A percentile compares a stretch with the other conserved stretches of the same genome.
phyloP scores from a whole-genome alignment of 2,329 filamentous ascomycete genomes.

The Colletotrichum spinosum region DNA sequence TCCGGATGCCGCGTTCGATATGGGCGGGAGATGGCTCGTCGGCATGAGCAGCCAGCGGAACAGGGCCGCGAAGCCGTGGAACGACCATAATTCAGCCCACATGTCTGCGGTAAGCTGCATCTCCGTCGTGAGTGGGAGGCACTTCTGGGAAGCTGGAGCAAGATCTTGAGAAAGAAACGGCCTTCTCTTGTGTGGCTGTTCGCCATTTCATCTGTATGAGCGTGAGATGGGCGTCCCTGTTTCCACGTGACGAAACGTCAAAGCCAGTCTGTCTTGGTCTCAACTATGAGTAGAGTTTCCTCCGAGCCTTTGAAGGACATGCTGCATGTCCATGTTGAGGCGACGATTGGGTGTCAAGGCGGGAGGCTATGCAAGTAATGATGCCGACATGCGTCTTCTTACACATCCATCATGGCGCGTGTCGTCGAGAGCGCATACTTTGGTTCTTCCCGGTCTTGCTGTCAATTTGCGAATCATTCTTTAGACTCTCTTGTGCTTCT shows the following conservation, averaged over 20 bases:
- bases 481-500: background rate
- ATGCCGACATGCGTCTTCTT: too few species aligned
- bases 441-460: background rate
- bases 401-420: background rate
- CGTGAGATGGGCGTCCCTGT: slow-evolving; percentile 2
- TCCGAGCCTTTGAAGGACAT: slow-evolving; percentile 6
- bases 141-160: background rate
- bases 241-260: slow-evolving; percentile 27
- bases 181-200: background rate
- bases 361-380: too few species aligned
- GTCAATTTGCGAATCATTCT: background rate
- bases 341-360: slow-evolving; percentile 19
- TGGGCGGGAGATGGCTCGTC: slow-evolving; percentile 24
- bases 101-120: slow-evolving; percentile 1
- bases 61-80: slow-evolving; percentile 26
- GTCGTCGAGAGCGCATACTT: background rate
- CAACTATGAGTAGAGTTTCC: slow-evolving; percentile 25
- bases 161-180: background rate
- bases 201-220: background rate
- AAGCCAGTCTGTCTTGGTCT: slow-evolving; percentile 29
- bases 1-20: slow-evolving; percentile 21
- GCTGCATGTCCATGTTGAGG: slow-evolving; percentile 18
- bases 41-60: slow-evolving; percentile 36
- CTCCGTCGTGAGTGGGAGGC: background rate
- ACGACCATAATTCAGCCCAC: slow-evolving; percentile 35